These are phyloP conservation scores for Adansonia rubrostipa DNA, from an alignment of 441 rosid genomes.

Conservation along the genomic window DNA sequence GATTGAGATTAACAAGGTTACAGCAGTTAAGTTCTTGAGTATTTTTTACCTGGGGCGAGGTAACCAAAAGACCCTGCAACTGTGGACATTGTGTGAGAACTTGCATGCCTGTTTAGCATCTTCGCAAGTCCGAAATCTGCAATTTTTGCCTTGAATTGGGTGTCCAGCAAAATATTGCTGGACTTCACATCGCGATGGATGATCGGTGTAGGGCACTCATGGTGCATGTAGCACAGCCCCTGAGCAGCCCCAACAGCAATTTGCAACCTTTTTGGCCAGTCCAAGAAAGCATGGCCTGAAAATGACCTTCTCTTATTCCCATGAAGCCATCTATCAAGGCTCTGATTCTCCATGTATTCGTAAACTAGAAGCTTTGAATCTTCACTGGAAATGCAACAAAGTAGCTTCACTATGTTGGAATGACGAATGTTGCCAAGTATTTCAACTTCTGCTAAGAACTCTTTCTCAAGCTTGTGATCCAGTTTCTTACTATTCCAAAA, in stretches of 20 bases:
- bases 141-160: constrained; percentile 1
- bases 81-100: background rate
- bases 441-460: background rate
- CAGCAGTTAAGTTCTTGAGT: background rate
- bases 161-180: background rate
- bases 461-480: constrained; percentile 8
- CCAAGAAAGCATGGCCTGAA: background rate
- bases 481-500: background rate
- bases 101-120: constrained; percentile 1
- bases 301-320: constrained; percentile 22
- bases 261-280: constrained; percentile 6
- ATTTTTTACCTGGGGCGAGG: constrained; percentile 1
- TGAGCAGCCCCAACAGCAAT: constrained; percentile 9
- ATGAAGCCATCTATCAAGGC: constrained; percentile 2
- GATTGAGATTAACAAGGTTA: background rate
- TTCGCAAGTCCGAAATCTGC: constrained; percentile 5
- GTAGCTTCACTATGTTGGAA: background rate
- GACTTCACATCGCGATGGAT: constrained; percentile 12
- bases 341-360: constrained; percentile 10
- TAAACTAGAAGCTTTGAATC: background rate
- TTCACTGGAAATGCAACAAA: constrained; percentile 6
- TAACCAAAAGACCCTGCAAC: background rate
- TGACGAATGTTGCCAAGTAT: background rate
- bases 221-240: background rate
- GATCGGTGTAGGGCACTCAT: background rate